phyloP scores from a whole-genome alignment of 2,329 filamentous ascomycete species.

The Fusarium stilboides region DNA sequence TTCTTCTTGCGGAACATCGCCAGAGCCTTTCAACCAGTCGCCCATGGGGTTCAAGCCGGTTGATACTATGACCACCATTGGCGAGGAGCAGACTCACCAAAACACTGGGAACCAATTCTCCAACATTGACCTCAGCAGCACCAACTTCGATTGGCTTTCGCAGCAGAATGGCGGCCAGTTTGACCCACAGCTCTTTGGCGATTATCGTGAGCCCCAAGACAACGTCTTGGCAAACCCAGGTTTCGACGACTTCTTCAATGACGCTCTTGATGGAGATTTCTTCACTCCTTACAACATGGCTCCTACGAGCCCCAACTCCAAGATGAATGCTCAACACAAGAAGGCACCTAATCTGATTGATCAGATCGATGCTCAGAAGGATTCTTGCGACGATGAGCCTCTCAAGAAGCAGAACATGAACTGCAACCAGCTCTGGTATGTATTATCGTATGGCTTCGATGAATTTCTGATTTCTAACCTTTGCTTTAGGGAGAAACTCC shows the following conservation, averaged over 20 bases:
- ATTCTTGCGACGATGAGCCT: slow-evolving; percentile 77
- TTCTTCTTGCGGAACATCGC: slow-evolving; percentile 82
- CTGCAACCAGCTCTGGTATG: slow-evolving; percentile 95
- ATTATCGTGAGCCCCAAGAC: slow-evolving; percentile 92
- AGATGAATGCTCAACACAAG: slow-evolving; percentile 58
- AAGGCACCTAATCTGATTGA: slow-evolving; percentile 76
- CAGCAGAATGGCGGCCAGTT: slow-evolving; percentile 89
- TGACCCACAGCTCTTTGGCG: slow-evolving; percentile 91
- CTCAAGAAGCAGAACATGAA: slow-evolving; percentile 75
- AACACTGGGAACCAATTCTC: slow-evolving; percentile 56
- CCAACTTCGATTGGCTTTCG: slow-evolving; percentile 80
- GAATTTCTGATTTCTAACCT: slow-evolving; percentile 57
- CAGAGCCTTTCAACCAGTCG: slow-evolving; percentile 81
- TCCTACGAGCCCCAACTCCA: slow-evolving; percentile 61
- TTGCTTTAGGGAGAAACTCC: slow-evolving; percentile 83
- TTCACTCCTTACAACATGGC: slow-evolving; percentile 83
- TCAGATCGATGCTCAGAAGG: slow-evolving; percentile 82
- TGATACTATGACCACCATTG: slow-evolving; percentile 75
- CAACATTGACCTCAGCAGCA: slow-evolving; percentile 61
- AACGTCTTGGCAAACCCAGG: slow-evolving; percentile 79
- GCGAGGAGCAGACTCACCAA: slow-evolving; percentile 71
- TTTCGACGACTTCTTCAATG: slow-evolving; percentile 81
- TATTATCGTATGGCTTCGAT: slow-evolving; percentile 31
- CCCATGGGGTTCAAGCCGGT: slow-evolving; percentile 75
- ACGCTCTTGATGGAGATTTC: slow-evolving; percentile 87